phyloP scores from a whole-genome alignment of 768 basidiomycete species.

The Leucocoprinus birnbaumii region DNA sequence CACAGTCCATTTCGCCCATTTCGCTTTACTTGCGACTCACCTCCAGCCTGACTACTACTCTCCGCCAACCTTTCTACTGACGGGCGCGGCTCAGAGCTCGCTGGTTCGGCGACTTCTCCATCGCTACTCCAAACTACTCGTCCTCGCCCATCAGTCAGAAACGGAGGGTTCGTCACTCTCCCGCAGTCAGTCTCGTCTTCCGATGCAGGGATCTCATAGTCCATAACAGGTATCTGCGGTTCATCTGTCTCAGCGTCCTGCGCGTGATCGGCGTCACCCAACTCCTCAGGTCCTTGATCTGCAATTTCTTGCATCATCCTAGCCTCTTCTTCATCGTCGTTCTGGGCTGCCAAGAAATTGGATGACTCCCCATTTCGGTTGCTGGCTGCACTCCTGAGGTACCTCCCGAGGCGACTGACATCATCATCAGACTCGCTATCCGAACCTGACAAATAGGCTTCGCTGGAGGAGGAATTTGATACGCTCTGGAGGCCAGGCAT shows the following conservation, averaged over 20 bases:
- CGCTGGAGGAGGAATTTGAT: constrained; percentile 28
- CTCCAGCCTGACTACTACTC: neutral
- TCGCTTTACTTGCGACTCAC: neutral
- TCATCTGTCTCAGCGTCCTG: neutral
- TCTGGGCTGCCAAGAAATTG: constrained; percentile 10
- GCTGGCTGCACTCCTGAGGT: constrained; percentile 3
- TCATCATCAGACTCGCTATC: constrained; percentile 22
- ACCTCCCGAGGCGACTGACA: constrained; percentile 9
- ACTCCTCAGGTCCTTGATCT: constrained; percentile 1
- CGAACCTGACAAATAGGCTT: constrained; percentile 23
- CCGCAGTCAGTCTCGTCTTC: constrained; percentile 6
- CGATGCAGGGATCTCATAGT: neutral
- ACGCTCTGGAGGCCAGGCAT: constrained; percentile 36
- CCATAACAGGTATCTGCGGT: constrained; percentile 1
- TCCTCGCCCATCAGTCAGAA: constrained; percentile 64
- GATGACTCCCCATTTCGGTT: constrained; percentile 8
- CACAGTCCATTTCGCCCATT: neutral
- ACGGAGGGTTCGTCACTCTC: constrained; percentile 38
- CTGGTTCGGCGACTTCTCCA: constrained; percentile 10
- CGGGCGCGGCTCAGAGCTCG: constrained; percentile 6
- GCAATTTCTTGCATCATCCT: neutral
- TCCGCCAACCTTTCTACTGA: constrained; percentile 6
- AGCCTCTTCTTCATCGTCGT: constrained; percentile 3
- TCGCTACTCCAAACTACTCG: constrained; percentile 47
- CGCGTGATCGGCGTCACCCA: constrained; percentile 1